Evolutionary conservation across 306 rosid species (phyloP).

Genomic region (Vigna angularis): DNA sequence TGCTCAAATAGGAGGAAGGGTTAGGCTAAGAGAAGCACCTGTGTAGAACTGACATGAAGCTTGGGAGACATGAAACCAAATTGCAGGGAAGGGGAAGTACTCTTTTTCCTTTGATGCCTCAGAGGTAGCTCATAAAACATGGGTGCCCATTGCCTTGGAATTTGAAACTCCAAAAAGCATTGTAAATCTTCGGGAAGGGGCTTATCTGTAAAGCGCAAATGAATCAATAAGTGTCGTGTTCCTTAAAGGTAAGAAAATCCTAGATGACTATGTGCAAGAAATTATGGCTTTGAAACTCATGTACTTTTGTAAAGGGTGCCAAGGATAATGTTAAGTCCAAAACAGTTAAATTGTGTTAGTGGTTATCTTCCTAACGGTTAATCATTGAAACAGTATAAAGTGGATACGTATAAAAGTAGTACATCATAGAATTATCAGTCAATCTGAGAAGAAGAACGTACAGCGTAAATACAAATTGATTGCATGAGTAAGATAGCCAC

Average conservation of each 20-base stretch:
- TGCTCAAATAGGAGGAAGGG: conserved; percentile 13
- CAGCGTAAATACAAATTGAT: conserved; percentile 89
- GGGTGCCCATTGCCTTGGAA: conserved; percentile 94
- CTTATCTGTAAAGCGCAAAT: conserved; percentile 60
- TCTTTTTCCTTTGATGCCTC: conserved; percentile 65
- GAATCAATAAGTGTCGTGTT: conserved; percentile 6
- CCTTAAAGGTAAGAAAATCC: background rate
- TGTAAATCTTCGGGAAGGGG: conserved; percentile 74
- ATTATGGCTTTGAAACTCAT: conserved; percentile 20
- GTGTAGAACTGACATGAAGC: conserved; percentile 58
- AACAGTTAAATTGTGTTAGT: background rate
- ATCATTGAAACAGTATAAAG: conserved; percentile 11
- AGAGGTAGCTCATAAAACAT: conserved; percentile 87
- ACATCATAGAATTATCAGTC: conserved; percentile 6
- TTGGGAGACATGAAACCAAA: conserved; percentile 73
- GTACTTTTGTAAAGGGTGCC: conserved; percentile 18
- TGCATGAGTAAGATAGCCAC: conserved; percentile 92
- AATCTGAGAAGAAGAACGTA: conserved; percentile 47
- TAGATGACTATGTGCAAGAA: background rate
- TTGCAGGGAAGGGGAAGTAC: conserved; percentile 67
- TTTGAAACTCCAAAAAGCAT: conserved; percentile 87
- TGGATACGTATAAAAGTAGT: conserved; percentile 1
- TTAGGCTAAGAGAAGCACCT: conserved; percentile 50
- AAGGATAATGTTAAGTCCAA: background rate
- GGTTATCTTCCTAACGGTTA: background rate